Conservation (phyloP, 352 stramenopile species). For the Pythium graminicola region DNA sequence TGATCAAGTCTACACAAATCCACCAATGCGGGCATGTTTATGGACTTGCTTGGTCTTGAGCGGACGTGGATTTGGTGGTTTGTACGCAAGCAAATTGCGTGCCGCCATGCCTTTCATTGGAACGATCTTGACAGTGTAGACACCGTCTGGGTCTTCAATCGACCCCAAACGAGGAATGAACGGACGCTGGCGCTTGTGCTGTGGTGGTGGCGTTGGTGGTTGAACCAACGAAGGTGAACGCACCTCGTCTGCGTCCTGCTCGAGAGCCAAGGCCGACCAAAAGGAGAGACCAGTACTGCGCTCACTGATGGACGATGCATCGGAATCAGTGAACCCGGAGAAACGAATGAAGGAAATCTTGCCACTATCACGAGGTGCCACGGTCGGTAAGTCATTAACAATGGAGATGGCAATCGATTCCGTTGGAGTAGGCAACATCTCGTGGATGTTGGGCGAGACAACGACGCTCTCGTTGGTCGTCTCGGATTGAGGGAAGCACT, state of each 20-base stretch:
- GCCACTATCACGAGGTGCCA: not conserved
- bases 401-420: slow-evolving; percentile 11
- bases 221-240: not conserved
- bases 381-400: not conserved
- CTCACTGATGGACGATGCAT: slow-evolving; percentile 5
- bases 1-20: no score
- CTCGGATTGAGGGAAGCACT: slow-evolving; percentile 5
- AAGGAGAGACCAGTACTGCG: slow-evolving; percentile 13
- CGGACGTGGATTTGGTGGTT: slow-evolving; percentile 15
- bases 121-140: slow-evolving; percentile 11
- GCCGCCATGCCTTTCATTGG: slow-evolving; percentile 7
- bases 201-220: not conserved
- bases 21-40: no score
- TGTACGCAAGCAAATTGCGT: slow-evolving; percentile 20
- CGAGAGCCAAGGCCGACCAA: slow-evolving; percentile 2
- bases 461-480: no score
- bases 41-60: slow-evolving; percentile 18
- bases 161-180: not conserved
- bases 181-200: not conserved
- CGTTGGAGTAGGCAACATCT: no score
- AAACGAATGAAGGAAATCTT: slow-evolving; percentile 20
- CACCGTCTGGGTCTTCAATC: not conserved
- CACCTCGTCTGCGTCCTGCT: not conserved
- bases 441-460: no score
- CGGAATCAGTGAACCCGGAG: slow-evolving; percentile 18